These are phyloP conservation scores for Rhizoctonia solani DNA, from an alignment of 1,284 basidiomycete species.

Conservation along the genomic window DNA sequence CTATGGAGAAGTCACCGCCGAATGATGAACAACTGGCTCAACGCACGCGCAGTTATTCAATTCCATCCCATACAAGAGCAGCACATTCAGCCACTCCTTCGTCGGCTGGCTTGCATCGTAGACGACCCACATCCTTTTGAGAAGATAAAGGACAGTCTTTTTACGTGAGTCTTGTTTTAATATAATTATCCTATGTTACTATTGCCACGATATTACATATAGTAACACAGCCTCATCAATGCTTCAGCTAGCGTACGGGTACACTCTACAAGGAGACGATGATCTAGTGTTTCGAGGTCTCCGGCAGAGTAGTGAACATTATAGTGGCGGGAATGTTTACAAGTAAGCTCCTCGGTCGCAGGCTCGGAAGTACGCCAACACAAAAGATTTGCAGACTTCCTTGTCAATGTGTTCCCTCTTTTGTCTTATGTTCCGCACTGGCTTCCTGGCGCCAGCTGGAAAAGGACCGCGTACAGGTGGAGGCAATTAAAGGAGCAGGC, in stretches of 20 bases:
- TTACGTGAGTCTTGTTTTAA: neutral
- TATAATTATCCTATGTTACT: neutral
- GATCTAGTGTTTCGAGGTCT: neutral
- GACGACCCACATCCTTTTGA: too few species aligned
- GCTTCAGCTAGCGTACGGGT: conserved; percentile 2
- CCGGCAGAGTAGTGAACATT: neutral
- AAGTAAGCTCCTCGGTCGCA: neutral
- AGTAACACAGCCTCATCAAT: neutral
- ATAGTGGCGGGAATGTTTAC: neutral
- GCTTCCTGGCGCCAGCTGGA: conserved; percentile 14
- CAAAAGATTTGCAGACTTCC: neutral
- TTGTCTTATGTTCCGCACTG: conserved; percentile 10
- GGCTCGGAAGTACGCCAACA: neutral
- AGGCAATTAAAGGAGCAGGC: neutral
- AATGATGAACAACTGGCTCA: too few species aligned
- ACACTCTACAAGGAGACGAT: neutral
- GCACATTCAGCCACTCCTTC: too few species aligned
- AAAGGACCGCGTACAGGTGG: conserved; percentile 5
- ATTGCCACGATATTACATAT: neutral
- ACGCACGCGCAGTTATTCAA: too few species aligned
- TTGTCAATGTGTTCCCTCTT: conserved; percentile 5
- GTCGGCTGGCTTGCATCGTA: too few species aligned
- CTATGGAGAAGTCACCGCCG: too few species aligned
- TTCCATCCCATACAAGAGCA: too few species aligned
- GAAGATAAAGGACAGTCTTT: neutral